phyloP scores from a whole-genome alignment of 2,329 filamentous ascomycete species.

The Colletotrichum agaves region DNA sequence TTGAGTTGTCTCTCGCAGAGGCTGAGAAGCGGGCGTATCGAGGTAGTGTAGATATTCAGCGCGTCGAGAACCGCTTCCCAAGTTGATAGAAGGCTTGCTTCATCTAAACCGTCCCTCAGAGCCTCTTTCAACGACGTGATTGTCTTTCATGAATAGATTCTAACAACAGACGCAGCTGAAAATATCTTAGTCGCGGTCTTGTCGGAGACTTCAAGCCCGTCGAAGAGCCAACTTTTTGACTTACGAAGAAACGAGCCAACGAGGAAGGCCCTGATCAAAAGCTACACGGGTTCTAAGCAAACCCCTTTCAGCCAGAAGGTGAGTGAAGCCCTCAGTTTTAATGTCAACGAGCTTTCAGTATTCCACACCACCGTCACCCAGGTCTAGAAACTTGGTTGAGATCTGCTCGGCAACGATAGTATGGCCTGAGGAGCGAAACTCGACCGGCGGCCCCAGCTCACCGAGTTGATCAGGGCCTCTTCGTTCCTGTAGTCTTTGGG shows the following conservation, averaged over 20 bases:
- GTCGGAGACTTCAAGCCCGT: constrained; percentile 17
- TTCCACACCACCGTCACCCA: constrained; percentile 37
- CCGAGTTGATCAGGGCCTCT: not conserved
- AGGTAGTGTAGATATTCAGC: not conserved
- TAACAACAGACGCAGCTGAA: constrained; percentile 12
- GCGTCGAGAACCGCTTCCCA: constrained; percentile 28
- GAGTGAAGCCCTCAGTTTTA: constrained; percentile 32
- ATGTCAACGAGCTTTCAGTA: constrained; percentile 29
- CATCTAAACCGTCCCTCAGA: constrained; percentile 33
- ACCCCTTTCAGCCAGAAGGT: constrained; percentile 34
- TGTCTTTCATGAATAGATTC: constrained; percentile 34
- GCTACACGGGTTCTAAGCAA: constrained; percentile 36
- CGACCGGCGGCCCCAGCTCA: not conserved
- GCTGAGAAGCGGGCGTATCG: constrained; percentile 22
- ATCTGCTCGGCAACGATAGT: not conserved
- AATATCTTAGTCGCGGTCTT: constrained; percentile 15
- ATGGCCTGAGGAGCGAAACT: not conserved
- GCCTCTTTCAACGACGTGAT: constrained; percentile 38
- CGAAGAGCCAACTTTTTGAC: not conserved
- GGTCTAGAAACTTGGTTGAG: constrained; percentile 22
- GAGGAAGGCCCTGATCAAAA: constrained; percentile 25
- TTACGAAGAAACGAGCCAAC: constrained; percentile 18
- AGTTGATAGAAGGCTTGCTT: constrained; percentile 26
- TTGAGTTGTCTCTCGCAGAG: constrained; percentile 29
- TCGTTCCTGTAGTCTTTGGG: constrained; percentile 28